Conservation (phyloP, 2,329 filamentous ascomycete species). For the Byssoonygena ceratinophila region DNA sequence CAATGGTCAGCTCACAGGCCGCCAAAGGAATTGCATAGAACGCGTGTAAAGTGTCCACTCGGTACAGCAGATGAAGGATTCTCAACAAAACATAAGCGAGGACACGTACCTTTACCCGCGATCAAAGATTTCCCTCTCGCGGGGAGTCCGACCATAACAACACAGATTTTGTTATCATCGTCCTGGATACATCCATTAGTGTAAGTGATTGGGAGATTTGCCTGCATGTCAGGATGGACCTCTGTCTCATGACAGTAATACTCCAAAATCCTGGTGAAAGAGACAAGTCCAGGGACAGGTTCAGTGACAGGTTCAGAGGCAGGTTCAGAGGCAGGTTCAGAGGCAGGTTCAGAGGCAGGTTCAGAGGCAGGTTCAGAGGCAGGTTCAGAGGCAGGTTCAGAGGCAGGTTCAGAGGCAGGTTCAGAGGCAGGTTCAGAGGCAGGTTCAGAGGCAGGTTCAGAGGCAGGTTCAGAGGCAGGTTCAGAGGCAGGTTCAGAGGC, state of each 20-base stretch:
- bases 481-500: background rate
- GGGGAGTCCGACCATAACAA: conserved; percentile 96
- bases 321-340: background rate
- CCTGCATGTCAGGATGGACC: background rate
- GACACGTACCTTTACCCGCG: conserved; percentile 72
- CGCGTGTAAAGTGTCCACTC: too few relatives aligned
- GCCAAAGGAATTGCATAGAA: background rate
- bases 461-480: background rate
- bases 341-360: background rate
- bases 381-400: background rate
- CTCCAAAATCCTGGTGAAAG: background rate
- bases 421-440: background rate
- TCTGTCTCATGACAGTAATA: background rate
- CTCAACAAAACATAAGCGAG: background rate
- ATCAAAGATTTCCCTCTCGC: conserved; percentile 96
- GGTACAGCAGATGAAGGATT: too few relatives aligned
- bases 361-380: background rate
- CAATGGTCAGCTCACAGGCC: conserved; percentile 4
- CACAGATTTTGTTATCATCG: conserved; percentile 92
- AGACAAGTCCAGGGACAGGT: conserved; percentile 1
- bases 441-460: background rate
- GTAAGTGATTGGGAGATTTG: background rate
- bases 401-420: background rate
- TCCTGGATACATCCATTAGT: conserved; percentile 47
- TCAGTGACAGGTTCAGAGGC: conserved; percentile 1